Percentiles rank a stretch among this genome's conserved stretches.
These are phyloP conservation scores for Antitrichia curtipendula DNA, from an alignment of 225 moss, liverwort and hornwort species.

Conservation along the genomic window DNA sequence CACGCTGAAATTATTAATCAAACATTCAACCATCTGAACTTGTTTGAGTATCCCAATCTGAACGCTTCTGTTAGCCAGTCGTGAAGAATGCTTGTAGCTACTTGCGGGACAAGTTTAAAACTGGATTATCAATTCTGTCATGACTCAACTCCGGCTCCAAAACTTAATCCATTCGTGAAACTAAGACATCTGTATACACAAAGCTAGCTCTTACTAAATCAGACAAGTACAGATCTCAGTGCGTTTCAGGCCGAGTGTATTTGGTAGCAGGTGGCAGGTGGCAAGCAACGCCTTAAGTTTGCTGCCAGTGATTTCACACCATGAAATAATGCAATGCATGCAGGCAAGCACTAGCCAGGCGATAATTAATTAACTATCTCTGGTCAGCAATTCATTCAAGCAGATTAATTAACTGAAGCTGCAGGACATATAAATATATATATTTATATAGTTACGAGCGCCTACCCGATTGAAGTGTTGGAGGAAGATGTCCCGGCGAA, in stretches of 20 bases:
- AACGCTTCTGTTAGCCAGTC: not conserved
- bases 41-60: not conserved
- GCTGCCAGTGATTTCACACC: not conserved
- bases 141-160: not conserved
- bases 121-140: not conserved
- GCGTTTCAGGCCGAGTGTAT: not conserved
- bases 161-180: not conserved
- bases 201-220: not conserved
- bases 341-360: not conserved
- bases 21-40: not conserved
- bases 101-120: not conserved
- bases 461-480: conserved; percentile 57
- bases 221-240: not conserved
- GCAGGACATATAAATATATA: too few species aligned
- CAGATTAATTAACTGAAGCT: not conserved
- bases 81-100: not conserved
- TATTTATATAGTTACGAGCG: too few species aligned
- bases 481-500: conserved; percentile 49
- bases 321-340: not conserved
- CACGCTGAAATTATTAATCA: not conserved
- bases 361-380: not conserved
- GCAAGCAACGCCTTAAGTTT: too few species aligned
- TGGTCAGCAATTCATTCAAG: not conserved
- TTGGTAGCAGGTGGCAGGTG: not conserved
- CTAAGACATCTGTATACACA: not conserved